Evolutionary conservation across 495 filamentous ascomycete species (phyloP), one percentile per base, ranked within the genome.

Genomic region (Evernia prunastri): DNA sequence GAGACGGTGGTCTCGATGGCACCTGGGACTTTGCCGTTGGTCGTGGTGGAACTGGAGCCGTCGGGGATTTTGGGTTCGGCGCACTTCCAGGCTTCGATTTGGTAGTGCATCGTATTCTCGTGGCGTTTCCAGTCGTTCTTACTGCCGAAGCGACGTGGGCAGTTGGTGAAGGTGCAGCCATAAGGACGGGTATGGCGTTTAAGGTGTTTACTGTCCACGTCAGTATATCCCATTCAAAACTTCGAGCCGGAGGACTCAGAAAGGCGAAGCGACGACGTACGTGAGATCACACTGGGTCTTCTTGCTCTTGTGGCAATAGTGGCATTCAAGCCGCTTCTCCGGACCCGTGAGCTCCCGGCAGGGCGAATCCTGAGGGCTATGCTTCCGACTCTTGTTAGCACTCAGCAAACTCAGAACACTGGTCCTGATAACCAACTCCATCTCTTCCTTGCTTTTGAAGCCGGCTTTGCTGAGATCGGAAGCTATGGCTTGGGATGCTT

Each of bases 81-180:
- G 73, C 93, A 97, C n/a, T 86, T 84, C 87, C 90, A 97, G 61
- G 83, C 80, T 65, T 91, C 86, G 4, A 84, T 69, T 67, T 88
- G 84, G 66, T 85, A 87, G 70, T 97, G 93, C 72, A 96, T 91
- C 33, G 85, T 88, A 67, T 87, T 91, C 68, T 97, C 93, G 72
- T 97, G 93, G 11, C 94, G 87, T 74, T 96, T 97, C 94, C 93
- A 97, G 75, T 97, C 93, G 53, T 90, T 90, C 71, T 96, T 96
- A 77, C 89, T 92, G 42, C 94, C 93, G 67, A 97, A 96, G 4
- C 74, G 81, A 67, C 91, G 94, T 56, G 78, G 76, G 70, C 94
- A 97, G 25, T 77, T 77, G 13, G 79, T 72, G 56, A 85, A 91
- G 11, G 93, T 97, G 75, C 93, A 97, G 51, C 87, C 89, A 69